phyloP scores from a whole-genome alignment of 1,284 basidiomycete species.

The Naganishia sp. region DNA sequence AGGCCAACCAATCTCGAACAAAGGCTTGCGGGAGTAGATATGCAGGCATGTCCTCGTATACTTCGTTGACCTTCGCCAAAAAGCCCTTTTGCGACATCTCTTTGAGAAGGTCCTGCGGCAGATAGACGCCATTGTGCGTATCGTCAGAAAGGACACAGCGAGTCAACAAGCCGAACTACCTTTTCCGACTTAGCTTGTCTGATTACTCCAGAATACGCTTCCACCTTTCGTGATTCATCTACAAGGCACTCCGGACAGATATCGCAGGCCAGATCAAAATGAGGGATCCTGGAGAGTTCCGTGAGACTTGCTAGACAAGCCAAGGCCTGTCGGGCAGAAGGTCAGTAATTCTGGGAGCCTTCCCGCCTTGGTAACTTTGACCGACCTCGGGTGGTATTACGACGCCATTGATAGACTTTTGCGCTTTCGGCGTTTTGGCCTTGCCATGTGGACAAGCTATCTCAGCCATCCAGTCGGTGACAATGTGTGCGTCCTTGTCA shows the following conservation, averaged over 20 bases:
- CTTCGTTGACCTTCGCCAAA: constrained; percentile 6
- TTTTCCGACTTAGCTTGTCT: constrained; percentile 11
- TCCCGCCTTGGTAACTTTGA: background rate
- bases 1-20: constrained; percentile 21
- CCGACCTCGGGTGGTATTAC: constrained; percentile 15
- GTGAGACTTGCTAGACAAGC: constrained; percentile 10
- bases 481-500: background rate
- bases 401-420: constrained; percentile 7
- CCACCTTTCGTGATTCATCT: constrained; percentile 9
- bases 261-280: constrained; percentile 7
- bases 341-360: background rate
- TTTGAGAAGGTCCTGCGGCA: constrained; percentile 1
- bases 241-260: constrained; percentile 2
- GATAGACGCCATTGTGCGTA: too few species aligned
- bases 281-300: constrained; percentile 6
- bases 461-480: constrained; percentile 10
- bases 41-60: constrained; percentile 18
- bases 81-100: constrained; percentile 8
- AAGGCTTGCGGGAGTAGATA: constrained; percentile 26
- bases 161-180: background rate
- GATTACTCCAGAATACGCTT: background rate
- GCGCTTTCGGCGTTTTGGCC: constrained; percentile 11
- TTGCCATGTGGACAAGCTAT: constrained; percentile 28
- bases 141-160: too few species aligned
- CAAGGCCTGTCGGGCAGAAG: constrained; percentile 6